A percentile compares a stretch with the other conserved stretches of the same genome.
These are phyloP conservation scores for Chaetomium sp. DNA, from an alignment of 2,329 filamentous ascomycete genomes.

Conservation along the genomic window DNA sequence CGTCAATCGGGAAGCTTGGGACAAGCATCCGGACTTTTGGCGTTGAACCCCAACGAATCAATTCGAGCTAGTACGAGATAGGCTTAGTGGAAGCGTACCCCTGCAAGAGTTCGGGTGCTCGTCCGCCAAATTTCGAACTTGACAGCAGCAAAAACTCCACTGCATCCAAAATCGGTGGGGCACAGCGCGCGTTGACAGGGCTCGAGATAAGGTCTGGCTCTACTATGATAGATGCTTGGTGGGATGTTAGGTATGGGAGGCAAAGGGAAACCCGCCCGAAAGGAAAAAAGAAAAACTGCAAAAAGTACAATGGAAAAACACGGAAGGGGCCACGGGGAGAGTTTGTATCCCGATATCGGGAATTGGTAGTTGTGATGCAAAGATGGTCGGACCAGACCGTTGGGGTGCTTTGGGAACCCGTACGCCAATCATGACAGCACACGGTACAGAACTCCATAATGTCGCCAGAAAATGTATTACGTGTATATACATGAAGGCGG, in stretches of 20 bases:
- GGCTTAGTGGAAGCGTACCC: constrained; percentile 17
- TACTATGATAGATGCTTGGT: neutral
- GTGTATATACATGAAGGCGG: too few species aligned
- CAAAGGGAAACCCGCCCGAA: too few species aligned
- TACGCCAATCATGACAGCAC: too few species aligned
- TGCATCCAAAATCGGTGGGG: constrained; percentile 5
- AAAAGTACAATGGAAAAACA: too few species aligned
- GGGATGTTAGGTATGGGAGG: neutral
- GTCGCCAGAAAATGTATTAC: neutral
- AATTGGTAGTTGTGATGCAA: too few species aligned
- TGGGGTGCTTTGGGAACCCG: too few species aligned
- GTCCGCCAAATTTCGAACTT: constrained; percentile 11
- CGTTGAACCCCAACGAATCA: constrained; percentile 25
- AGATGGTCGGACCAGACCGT: too few species aligned
- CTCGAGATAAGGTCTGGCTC: neutral
- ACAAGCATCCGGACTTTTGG: constrained; percentile 24
- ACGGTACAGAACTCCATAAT: too few species aligned
- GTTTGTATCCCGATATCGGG: too few species aligned
- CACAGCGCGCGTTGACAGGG: neutral
- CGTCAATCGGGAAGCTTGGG: constrained; percentile 20
- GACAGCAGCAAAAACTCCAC: constrained; percentile 10
- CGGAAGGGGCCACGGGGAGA: too few species aligned
- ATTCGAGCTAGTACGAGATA: constrained; percentile 16
- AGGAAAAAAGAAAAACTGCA: too few species aligned
- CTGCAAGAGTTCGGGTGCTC: constrained; percentile 13